Conservation (phyloP, 2,329 filamentous ascomycete genomes). For the Erysiphe pulchra region DNA sequence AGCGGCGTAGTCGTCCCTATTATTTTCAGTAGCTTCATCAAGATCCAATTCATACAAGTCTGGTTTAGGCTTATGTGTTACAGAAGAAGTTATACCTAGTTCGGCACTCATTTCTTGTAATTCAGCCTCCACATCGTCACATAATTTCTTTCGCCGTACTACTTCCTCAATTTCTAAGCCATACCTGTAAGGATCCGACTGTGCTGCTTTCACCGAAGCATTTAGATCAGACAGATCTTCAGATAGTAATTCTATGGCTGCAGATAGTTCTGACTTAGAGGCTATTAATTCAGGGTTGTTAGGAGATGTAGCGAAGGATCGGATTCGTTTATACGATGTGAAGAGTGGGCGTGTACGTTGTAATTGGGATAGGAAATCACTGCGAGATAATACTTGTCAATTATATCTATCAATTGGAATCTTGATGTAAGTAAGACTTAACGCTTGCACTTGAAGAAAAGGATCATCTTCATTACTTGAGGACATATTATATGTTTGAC, state of each 20-base stretch:
- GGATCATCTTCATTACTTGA: slow-evolving; percentile 41
- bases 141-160: slow-evolving; percentile 49
- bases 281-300: slow-evolving; percentile 61
- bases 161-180: slow-evolving; percentile 70
- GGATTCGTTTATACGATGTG: slow-evolving; percentile 85
- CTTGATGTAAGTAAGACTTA: slow-evolving; percentile 9
- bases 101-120: slow-evolving; percentile 75
- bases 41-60: slow-evolving; percentile 12
- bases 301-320: slow-evolving; percentile 47
- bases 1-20: slow-evolving; percentile 28
- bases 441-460: slow-evolving; percentile 50
- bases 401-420: too few relatives aligned
- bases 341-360: slow-evolving; percentile 64
- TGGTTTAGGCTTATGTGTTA: slow-evolving; percentile 27
- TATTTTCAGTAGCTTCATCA: slow-evolving; percentile 1
- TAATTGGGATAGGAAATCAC: slow-evolving; percentile 71
- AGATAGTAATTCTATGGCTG: slow-evolving; percentile 38
- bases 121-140: slow-evolving; percentile 73
- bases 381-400: slow-evolving; percentile 15
- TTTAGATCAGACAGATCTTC: slow-evolving; percentile 76
- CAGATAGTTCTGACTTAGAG: slow-evolving; percentile 42
- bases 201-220: slow-evolving; percentile 65
- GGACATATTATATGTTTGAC: slow-evolving; percentile 21
- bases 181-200: slow-evolving; percentile 66
- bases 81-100: slow-evolving; percentile 21